Conservation (phyloP, 2,329 filamentous ascomycete genomes). For the Anisogramma anomala region DNA sequence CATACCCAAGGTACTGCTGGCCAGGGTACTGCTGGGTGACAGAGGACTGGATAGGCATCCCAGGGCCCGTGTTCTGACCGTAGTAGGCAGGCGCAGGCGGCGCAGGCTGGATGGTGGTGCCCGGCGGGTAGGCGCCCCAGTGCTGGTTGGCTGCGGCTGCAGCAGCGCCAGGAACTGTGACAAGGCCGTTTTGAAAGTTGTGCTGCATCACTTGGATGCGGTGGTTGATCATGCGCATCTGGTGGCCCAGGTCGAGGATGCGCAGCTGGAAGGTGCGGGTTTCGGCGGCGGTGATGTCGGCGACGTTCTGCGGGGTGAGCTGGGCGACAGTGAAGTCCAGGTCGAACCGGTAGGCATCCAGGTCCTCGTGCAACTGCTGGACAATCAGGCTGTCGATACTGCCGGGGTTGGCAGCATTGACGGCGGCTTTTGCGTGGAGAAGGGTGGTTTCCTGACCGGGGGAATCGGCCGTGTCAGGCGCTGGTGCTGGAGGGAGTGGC, state of each 20-base stretch:
- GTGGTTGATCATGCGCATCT: slow-evolving; percentile 31
- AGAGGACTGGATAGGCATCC: not conserved
- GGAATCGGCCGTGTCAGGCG: not conserved
- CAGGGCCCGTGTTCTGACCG: not conserved
- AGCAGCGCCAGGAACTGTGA: not conserved
- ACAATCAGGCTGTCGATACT: slow-evolving; percentile 22
- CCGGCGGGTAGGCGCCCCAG: slow-evolving; percentile 1
- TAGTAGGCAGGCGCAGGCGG: not conserved
- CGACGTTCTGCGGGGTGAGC: slow-evolving; percentile 17
- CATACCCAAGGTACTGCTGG: slow-evolving; percentile 1
- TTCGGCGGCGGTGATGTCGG: slow-evolving; percentile 30
- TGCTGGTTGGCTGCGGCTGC: not conserved
- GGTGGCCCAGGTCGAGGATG: slow-evolving; percentile 31
- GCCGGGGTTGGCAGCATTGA: no score
- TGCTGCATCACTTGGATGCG: slow-evolving; percentile 28
- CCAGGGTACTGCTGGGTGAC: not conserved
- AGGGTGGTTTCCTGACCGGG: no score
- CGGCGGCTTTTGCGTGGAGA: no score
- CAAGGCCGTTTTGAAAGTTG: slow-evolving; percentile 4
- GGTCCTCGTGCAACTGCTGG: slow-evolving; percentile 31
- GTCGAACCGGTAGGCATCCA: slow-evolving; percentile 31
- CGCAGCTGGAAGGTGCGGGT: slow-evolving; percentile 31
- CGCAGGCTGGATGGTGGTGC: not conserved
- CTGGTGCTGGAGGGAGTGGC: not conserved
- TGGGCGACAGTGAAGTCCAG: slow-evolving; percentile 29